Percentiles rank a stretch among this genome's conserved stretches.
Evolutionary conservation across 2,329 filamentous ascomycete genomes (phyloP).

Genomic region (Aureobasidium sp.): DNA sequence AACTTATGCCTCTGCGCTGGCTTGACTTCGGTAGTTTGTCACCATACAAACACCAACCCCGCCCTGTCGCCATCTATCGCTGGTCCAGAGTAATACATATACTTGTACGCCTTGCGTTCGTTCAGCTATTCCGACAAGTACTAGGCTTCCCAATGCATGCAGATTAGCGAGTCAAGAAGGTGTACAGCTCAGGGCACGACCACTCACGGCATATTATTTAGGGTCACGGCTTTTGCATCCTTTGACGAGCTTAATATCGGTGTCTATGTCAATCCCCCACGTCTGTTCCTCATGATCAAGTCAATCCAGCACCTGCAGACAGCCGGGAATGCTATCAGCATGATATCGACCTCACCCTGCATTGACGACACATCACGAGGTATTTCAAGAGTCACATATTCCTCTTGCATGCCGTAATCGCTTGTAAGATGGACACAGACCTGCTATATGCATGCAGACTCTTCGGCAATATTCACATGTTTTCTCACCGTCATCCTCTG

Average conservation of each 20-base stretch:
- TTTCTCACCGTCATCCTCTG: background rate
- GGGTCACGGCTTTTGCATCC: slow-evolving; percentile 5
- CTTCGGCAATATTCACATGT: slow-evolving; percentile 1
- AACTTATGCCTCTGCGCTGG: slow-evolving; percentile 10
- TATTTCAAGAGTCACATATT: background rate
- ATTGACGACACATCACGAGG: slow-evolving; percentile 9
- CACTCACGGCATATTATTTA: slow-evolving; percentile 2
- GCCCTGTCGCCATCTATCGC: background rate
- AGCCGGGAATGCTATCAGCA: background rate
- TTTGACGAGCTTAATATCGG: slow-evolving; percentile 7
- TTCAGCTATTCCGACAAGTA: background rate
- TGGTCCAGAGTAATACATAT: background rate
- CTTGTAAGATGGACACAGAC: background rate
- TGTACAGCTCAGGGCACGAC: background rate
- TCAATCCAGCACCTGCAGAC: background rate
- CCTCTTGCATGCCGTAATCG: background rate
- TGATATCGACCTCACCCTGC: background rate
- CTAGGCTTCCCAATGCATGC: background rate
- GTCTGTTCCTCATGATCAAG: background rate
- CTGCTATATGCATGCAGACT: slow-evolving; percentile 6
- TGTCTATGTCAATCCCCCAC: slow-evolving; percentile 4
- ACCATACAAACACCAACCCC: background rate
- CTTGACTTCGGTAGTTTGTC: slow-evolving; percentile 9
- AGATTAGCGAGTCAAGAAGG: background rate
- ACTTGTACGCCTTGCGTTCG: background rate